phyloP scores from a whole-genome alignment of 148 eudicot genomes.

The Rhododendron williamsianum region DNA sequence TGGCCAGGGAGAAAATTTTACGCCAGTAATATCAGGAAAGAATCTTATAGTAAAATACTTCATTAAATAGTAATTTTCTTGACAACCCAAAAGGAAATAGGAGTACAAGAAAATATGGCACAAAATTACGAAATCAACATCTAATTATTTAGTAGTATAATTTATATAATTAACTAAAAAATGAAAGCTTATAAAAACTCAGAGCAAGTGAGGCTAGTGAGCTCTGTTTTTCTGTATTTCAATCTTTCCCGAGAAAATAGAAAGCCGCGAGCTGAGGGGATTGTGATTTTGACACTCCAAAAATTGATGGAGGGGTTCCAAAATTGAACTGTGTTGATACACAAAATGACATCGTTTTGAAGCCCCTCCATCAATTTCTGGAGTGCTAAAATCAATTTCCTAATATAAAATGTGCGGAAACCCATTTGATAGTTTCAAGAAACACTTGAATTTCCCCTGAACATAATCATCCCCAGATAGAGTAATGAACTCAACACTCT shows the following conservation, averaged over 20 bases:
- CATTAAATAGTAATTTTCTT: too few relatives aligned
- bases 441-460: constrained; percentile 12
- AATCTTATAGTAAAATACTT: not conserved
- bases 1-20: not conserved
- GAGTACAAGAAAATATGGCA: not conserved
- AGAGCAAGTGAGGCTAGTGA: constrained; percentile 16
- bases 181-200: constrained; percentile 11
- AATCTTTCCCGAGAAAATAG: constrained; percentile 9
- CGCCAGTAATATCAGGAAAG: not conserved
- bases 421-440: constrained; percentile 12
- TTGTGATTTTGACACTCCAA: not conserved
- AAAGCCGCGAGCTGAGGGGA: not conserved
- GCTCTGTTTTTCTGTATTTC: not conserved
- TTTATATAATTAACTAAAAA: too few relatives aligned
- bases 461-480: not conserved
- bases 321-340: too few relatives aligned
- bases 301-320: too few relatives aligned
- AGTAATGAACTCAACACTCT: not conserved
- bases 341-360: too few relatives aligned
- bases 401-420: not conserved
- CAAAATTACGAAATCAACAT: not conserved
- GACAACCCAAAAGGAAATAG: not conserved
- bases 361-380: too few relatives aligned
- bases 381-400: too few relatives aligned
- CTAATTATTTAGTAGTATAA: too few relatives aligned